phyloP scores from a whole-genome alignment of 441 rosid genomes.

The Gossypium gossypioides region DNA sequence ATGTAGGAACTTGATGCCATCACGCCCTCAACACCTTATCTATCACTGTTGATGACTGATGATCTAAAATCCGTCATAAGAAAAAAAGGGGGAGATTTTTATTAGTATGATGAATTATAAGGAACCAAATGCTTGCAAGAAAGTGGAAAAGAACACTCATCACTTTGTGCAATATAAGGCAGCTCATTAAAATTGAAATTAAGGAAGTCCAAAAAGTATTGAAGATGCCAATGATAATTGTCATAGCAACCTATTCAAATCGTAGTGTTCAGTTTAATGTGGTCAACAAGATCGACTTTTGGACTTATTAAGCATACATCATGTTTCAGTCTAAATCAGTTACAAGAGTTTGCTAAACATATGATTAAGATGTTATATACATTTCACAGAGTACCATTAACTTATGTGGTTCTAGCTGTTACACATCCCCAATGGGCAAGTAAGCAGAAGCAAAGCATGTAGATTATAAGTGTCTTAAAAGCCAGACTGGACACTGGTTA shows the following conservation, averaged over 20 bases:
- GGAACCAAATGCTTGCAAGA: constrained; percentile 23
- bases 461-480: background rate
- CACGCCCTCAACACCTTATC: background rate
- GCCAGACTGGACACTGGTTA: background rate
- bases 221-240: background rate
- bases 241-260: background rate
- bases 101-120: background rate
- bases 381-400: background rate
- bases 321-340: background rate
- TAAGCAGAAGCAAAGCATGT: background rate
- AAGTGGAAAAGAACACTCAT: background rate
- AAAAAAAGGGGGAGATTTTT: constrained; percentile 5
- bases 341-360: background rate
- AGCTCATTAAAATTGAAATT: background rate
- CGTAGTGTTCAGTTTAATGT: background rate
- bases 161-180: background rate
- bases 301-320: constrained; percentile 4
- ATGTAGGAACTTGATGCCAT: constrained; percentile 13
- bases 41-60: background rate
- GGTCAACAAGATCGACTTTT: background rate
- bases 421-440: background rate
- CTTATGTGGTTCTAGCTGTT: background rate
- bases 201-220: background rate
- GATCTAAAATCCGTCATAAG: background rate
- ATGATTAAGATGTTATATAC: background rate